Conservation (phyloP, 768 basidiomycete genomes). For the Jaapia argillacea region DNA sequence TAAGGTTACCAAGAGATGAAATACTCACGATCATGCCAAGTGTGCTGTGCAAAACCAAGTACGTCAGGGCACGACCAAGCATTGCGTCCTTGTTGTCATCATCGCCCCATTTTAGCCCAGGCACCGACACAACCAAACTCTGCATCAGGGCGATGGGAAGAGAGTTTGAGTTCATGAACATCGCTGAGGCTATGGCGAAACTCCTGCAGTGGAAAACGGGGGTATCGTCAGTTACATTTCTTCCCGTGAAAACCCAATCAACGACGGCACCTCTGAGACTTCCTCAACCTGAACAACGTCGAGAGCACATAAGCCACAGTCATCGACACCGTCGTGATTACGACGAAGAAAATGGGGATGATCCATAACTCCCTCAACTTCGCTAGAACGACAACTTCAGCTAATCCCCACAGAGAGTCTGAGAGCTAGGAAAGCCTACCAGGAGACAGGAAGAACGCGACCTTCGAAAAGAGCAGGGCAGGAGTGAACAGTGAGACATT, state of each 20-base stretch:
- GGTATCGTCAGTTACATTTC: neutral
- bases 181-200: conserved; percentile 73
- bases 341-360: conserved; percentile 75
- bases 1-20: neutral
- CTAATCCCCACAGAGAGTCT: neutral
- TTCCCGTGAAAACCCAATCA: neutral
- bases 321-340: conserved; percentile 70
- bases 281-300: conserved; percentile 52
- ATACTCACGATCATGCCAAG: conserved; percentile 85
- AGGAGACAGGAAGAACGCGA: conserved; percentile 75
- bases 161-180: conserved; percentile 94
- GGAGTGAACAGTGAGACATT: conserved; percentile 89
- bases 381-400: conserved; percentile 23
- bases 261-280: conserved; percentile 63
- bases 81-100: conserved; percentile 81
- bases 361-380: conserved; percentile 80
- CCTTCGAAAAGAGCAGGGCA: conserved; percentile 85
- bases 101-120: conserved; percentile 68
- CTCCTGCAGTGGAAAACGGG: too few species aligned
- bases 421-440: neutral
- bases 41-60: conserved; percentile 88
- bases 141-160: conserved; percentile 94
- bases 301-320: conserved; percentile 54
- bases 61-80: conserved; percentile 85
- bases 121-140: conserved; percentile 75